Evolutionary conservation across 129 eudicot genomes (phyloP).

Genomic region (Cynara cardunculus): DNA sequence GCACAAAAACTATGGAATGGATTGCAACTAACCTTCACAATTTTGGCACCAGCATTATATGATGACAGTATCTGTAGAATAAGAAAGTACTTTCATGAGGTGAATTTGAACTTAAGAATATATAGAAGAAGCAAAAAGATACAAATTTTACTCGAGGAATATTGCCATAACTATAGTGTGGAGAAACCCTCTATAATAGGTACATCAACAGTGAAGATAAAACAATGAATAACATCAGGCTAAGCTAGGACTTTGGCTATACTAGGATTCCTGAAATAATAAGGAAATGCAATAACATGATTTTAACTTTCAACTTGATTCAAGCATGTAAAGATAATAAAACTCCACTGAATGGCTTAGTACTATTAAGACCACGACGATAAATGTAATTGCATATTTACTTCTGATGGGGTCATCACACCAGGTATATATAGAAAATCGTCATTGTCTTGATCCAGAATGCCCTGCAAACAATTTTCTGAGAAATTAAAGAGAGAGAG

Average conservation of each 20-base stretch:
- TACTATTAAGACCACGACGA: background rate
- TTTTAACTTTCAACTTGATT: background rate
- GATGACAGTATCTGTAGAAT: constrained; percentile 64
- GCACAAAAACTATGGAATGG: background rate
- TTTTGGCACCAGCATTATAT: constrained; percentile 70
- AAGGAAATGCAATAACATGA: background rate
- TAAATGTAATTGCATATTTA: constrained; percentile 16
- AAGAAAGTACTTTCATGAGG: constrained; percentile 2
- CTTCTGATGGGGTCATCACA: constrained; percentile 93
- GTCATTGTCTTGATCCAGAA: constrained; percentile 47
- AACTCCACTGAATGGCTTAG: background rate
- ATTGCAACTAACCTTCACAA: constrained; percentile 59
- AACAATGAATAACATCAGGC: background rate
- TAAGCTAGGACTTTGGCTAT: background rate
- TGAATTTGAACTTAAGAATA: background rate
- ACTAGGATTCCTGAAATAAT: constrained; percentile 1
- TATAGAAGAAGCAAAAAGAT: background rate
- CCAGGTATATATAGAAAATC: constrained; percentile 75
- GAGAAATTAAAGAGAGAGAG: background rate
- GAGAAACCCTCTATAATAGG: background rate
- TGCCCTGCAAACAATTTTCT: constrained; percentile 42
- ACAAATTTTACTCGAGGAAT: background rate
- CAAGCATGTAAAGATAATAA: background rate
- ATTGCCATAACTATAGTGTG: background rate
- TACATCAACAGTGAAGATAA: background rate